A percentile compares a stretch with the other conserved stretches of the same genome.
Conservation (phyloP, 2,329 filamentous ascomycete species). For the Aspergillus japonicus region DNA sequence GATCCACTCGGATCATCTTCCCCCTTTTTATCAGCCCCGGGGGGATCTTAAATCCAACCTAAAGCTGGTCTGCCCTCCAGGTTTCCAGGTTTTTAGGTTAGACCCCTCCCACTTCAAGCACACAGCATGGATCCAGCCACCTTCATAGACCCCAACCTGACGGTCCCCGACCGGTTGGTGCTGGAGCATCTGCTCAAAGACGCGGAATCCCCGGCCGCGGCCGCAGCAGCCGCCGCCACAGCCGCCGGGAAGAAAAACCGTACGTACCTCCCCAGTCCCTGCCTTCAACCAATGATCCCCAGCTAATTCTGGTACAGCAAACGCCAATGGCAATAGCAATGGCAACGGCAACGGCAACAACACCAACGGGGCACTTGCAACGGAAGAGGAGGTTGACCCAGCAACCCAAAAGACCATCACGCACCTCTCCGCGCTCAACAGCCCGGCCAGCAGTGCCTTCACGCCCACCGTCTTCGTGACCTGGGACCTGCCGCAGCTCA, state of each 20-base stretch:
- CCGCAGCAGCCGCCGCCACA: not conserved
- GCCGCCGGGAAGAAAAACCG: not conserved
- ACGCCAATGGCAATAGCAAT: no score
- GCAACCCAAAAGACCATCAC: no score
- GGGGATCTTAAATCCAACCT: not conserved
- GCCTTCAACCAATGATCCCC: not conserved
- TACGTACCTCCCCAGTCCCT: not conserved
- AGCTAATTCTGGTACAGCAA: not conserved
- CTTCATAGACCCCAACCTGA: slow-evolving; percentile 36
- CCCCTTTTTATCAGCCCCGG: not conserved
- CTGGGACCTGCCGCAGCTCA: slow-evolving; percentile 51
- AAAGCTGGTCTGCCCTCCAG: not conserved
- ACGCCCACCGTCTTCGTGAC: slow-evolving; percentile 56
- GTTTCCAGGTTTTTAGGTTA: no score
- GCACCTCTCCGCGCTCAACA: slow-evolving; percentile 51
- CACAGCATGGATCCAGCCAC: slow-evolving; percentile 28
- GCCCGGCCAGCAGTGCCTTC: slow-evolving; percentile 49
- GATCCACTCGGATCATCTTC: not conserved
- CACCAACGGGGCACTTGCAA: not conserved
- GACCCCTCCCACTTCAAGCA: not conserved
- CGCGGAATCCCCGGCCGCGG: slow-evolving; percentile 9
- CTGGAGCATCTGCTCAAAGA: slow-evolving; percentile 39
- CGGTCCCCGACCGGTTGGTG: slow-evolving; percentile 41
- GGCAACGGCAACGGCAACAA: no score
- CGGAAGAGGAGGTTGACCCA: not conserved